Evolutionary conservation across 345 rosid genomes (phyloP), one percentile per base, ranked within the genome.

Genomic region (Linum lewisii): DNA sequence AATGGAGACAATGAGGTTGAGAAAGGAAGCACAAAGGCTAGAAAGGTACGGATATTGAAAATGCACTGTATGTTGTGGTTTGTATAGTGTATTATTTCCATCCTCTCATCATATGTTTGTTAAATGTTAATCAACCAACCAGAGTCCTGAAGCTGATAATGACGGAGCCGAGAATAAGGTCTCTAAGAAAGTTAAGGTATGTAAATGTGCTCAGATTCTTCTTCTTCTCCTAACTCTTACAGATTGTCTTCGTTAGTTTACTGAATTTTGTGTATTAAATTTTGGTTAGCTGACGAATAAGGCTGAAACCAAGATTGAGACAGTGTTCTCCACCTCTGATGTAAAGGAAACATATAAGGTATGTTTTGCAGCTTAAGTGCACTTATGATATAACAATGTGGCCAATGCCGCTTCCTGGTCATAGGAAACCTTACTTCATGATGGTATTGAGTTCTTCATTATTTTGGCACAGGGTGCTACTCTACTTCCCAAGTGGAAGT

Each of bases 401-500:
- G 50, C 21, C 24, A 53, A 16, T 59, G 34, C 4, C 18, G 38
- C 42, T 55, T 42, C 16, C 69, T 10, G 58, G 20, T 63, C 58
- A 37, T 38, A 50, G 63, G 20, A 20, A 45, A 67, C 20, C 34
- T 53, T 6, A 13, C 34, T 44, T 24, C 15, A 34, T 68, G 23
- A 23, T 7, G 22, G 49, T 7, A 24, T 21, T 63, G 44, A 59
- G 24, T 56, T 24, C 19, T 21, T 57, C 56, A 21, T 69, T 29
- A 0, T 29, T 29, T 45, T 57, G 57, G 54, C 54, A 64, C 77
- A 88, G 98, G 90, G 79, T 74, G 95, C 88, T 55, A 68, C 51
- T 49, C 72, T 92, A 44, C 59, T 68, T 22, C 90, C 92, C 23
- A 83, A 86, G 50, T 92, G 98, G 98, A 92, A 92, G 80, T 88